Base-by-base conservation (phyloP, 2,329 filamentous ascomycete genomes). In the Aaosphaeria pasadenensis region DNA sequence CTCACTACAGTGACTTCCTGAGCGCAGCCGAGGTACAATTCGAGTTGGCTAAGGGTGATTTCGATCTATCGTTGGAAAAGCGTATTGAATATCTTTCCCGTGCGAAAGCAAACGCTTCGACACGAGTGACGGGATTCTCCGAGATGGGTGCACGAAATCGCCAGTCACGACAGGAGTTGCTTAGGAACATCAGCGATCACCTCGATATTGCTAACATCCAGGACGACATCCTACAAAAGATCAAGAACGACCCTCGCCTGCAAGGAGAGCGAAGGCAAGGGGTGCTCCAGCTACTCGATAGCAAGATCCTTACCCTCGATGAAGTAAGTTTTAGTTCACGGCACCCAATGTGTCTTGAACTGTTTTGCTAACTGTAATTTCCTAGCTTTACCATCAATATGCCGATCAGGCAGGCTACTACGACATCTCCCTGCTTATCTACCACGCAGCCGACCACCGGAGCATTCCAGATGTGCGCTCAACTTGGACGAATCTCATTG, bases 151-250 rank as follows among this genome's bases (percentile, higher is more conserved):
- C 60, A 6, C 70, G 74, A 28, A 67, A 65, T 56, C 82, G 89
- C 43, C 88, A 92, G 62, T 83, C 86, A 51, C 88, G 94, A 66
- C 94, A 96, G 69, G 80, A 91, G 50, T 77, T 97, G 30, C 82
- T 92, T 48, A 89, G 95, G 59, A 85, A 90, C 53, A 88, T 96
- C 28, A 85, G 85, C 3, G 91, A 94, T 57, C 78, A 95, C 40
- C 83, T 99, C 7, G 94, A 99, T 60, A 84, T 97, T 43, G 92
- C 91, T 11, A 92, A 94, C 62, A 94, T 99, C 45, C 94, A 99
- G 69, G 89, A 96, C 64, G 94, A 99, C 60, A 73, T 97, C 39
- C 71, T 97, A 28, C 87, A 91, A 64, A 82, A 89, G 41, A 75
- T 99, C 45, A 83, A 80, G 63, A 79, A 80, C 7, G 94, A 99